phyloP scores from a whole-genome alignment of 1,139 yeast genomes.

The Debaryomyces singareniensis region DNA sequence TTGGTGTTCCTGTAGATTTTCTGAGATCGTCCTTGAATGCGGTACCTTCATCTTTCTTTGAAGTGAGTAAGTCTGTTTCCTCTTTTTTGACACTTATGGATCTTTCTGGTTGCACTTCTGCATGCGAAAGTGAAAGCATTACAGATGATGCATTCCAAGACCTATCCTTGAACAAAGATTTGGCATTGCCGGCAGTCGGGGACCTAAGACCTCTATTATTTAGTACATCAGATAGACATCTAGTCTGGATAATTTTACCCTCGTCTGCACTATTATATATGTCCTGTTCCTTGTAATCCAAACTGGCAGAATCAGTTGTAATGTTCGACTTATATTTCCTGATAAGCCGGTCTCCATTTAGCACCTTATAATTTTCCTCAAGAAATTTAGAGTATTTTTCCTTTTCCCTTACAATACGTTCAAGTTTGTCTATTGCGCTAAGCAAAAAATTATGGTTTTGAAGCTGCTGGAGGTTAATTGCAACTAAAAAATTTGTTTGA shows the following conservation, averaged over 20 bases:
- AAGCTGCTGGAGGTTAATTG: slow-evolving; percentile 19
- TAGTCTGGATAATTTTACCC: too few species aligned
- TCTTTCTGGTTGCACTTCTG: neutral
- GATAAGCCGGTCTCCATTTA: slow-evolving; percentile 31
- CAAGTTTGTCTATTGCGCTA: slow-evolving; percentile 16
- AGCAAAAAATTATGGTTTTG: slow-evolving; percentile 15
- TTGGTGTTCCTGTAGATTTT: neutral
- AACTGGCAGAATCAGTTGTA: too few species aligned
- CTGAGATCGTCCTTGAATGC: neutral
- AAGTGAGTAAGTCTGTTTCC: too few species aligned
- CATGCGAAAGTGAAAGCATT: neutral
- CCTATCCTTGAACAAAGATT: too few species aligned
- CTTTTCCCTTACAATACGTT: slow-evolving; percentile 18
- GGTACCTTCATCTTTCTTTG: neutral
- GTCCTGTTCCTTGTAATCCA: too few species aligned
- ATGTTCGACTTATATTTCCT: slow-evolving; percentile 16
- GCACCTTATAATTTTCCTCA: slow-evolving; percentile 29
- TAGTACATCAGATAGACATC: too few species aligned
- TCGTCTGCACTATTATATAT: too few species aligned
- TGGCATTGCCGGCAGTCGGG: too few species aligned
- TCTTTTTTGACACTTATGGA: neutral
- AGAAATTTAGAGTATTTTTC: slow-evolving; percentile 31
- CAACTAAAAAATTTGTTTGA: slow-evolving; percentile 13
- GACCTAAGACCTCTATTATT: too few species aligned
- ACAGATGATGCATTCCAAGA: too few species aligned